Conservation (phyloP, 1,139 yeast species). For the Geotrichum carabidarum region DNA sequence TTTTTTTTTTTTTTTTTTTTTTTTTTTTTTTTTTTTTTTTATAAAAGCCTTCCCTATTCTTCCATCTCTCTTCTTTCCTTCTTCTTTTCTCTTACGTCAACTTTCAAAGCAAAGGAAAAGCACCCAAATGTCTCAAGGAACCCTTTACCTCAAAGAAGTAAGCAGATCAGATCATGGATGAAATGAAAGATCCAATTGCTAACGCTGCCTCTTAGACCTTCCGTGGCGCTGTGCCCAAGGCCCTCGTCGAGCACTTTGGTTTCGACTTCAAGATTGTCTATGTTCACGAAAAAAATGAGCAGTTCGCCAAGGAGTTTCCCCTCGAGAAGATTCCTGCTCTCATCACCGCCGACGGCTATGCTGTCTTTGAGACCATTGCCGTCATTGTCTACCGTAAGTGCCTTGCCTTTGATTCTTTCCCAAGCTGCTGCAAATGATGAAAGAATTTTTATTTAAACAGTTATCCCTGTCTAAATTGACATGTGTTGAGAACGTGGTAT, state of each 20-base stretch:
- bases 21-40: background rate
- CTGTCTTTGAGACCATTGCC: constrained; percentile 75
- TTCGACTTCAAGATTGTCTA: constrained; percentile 61
- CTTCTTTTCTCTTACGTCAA: background rate
- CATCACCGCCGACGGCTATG: constrained; percentile 72
- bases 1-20: background rate
- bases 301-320: constrained; percentile 60
- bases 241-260: constrained; percentile 63
- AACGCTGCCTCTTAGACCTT: constrained; percentile 5
- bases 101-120: background rate
- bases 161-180: constrained; percentile 16
- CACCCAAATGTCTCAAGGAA: constrained; percentile 34
- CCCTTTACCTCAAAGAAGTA: constrained; percentile 31
- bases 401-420: background rate
- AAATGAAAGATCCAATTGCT: background rate
- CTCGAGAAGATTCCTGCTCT: constrained; percentile 71
- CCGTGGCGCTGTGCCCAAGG: constrained; percentile 33
- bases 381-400: constrained; percentile 46
- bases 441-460: constrained; percentile 54
- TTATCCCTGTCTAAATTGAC: constrained; percentile 87
- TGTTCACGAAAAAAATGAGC: constrained; percentile 38
- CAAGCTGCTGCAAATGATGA: constrained; percentile 48
- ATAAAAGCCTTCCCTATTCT: no score
- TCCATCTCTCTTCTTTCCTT: background rate
- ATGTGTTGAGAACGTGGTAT: constrained; percentile 59